A percentile compares a stretch with the other conserved stretches of the same genome.
These are phyloP conservation scores for Coriaria nepalensis DNA, from an alignment of 306 rosid species.

Conservation along the genomic window DNA sequence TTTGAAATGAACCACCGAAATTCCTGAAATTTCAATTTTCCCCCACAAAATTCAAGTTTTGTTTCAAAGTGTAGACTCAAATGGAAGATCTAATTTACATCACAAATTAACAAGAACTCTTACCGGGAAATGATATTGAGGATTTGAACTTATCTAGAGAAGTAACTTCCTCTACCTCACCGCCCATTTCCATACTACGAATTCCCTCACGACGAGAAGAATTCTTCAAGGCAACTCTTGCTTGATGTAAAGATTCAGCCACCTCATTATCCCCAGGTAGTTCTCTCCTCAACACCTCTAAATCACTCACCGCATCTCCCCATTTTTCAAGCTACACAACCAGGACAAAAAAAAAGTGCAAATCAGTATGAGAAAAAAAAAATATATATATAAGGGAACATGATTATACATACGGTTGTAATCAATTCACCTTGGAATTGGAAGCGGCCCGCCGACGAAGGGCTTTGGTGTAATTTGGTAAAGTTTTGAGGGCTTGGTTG, in stretches of 20 bases:
- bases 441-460: slow-evolving; percentile 75
- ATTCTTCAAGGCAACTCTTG: slow-evolving; percentile 46
- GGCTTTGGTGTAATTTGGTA: slow-evolving; percentile 74
- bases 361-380: slow-evolving; percentile 5
- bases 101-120: slow-evolving; percentile 8
- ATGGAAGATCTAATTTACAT: neutral
- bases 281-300: slow-evolving; percentile 49
- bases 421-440: slow-evolving; percentile 47
- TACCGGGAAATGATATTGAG: slow-evolving; percentile 54
- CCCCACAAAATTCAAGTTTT: neutral
- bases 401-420: neutral
- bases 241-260: slow-evolving; percentile 52
- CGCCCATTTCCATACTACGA: slow-evolving; percentile 34
- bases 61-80: neutral
- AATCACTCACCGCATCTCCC: slow-evolving; percentile 75
- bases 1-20: slow-evolving; percentile 70
- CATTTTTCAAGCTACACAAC: slow-evolving; percentile 69
- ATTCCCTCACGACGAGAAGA: slow-evolving; percentile 33
- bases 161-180: slow-evolving; percentile 70
- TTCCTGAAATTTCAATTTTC: slow-evolving; percentile 39
- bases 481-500: slow-evolving; percentile 67
- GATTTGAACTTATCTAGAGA: slow-evolving; percentile 51
- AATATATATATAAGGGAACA: neutral
- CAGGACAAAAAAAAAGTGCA: slow-evolving; percentile 10
- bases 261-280: slow-evolving; percentile 72